Percentiles rank a stretch among this genome's conserved stretches.
Evolutionary conservation across 2,329 filamentous ascomycete genomes (phyloP).

Genomic region (Sordariomycetes sp.): DNA sequence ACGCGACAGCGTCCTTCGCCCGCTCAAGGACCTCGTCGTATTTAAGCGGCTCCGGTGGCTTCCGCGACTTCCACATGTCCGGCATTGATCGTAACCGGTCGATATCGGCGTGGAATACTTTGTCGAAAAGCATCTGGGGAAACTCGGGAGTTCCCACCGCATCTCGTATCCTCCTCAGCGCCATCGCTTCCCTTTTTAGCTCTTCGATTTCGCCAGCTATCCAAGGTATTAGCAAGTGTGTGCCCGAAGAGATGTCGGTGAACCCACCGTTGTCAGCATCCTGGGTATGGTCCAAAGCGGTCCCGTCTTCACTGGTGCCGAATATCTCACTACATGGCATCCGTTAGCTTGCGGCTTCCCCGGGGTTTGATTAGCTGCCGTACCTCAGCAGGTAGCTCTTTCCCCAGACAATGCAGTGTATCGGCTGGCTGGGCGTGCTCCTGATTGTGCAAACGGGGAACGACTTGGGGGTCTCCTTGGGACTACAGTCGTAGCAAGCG

Average conservation of each 20-base stretch:
- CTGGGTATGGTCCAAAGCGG: slow-evolving; percentile 67
- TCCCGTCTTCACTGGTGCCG: slow-evolving; percentile 79
- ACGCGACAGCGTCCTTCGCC: slow-evolving; percentile 33
- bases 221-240: neutral
- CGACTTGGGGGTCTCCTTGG: slow-evolving; percentile 81
- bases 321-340: slow-evolving; percentile 58
- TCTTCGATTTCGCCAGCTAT: slow-evolving; percentile 72
- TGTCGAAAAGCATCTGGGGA: slow-evolving; percentile 73
- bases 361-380: slow-evolving; percentile 11
- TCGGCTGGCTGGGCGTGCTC: slow-evolving; percentile 90
- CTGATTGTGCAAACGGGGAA: slow-evolving; percentile 96
- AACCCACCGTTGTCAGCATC: slow-evolving; percentile 65
- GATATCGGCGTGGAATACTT: slow-evolving; percentile 84
- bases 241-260: neutral
- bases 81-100: slow-evolving; percentile 74
- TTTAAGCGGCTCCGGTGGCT: slow-evolving; percentile 61
- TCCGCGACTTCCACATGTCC: slow-evolving; percentile 89
- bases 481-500: slow-evolving; percentile 91
- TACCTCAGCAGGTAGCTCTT: slow-evolving; percentile 88
- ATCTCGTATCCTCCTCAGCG: slow-evolving; percentile 70
- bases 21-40: slow-evolving; percentile 52
- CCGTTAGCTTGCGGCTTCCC: neutral
- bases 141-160: slow-evolving; percentile 74
- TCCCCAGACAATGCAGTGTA: slow-evolving; percentile 97
- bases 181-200: slow-evolving; percentile 71